phyloP scores from a whole-genome alignment of 2,329 filamentous ascomycete genomes.

The Xylariaceae sp. region DNA sequence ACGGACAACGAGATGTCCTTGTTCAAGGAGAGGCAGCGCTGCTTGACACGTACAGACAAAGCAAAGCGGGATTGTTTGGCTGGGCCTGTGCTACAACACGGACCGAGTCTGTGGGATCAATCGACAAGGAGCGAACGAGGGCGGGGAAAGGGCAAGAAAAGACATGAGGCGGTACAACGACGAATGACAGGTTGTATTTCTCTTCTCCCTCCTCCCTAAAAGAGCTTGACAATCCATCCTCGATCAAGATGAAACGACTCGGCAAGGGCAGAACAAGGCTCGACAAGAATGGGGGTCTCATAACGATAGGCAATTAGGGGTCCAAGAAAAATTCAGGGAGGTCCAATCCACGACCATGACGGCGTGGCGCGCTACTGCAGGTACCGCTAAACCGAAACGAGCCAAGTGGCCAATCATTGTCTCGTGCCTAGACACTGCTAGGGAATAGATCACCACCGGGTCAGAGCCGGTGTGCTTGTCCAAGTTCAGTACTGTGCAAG shows the following conservation, averaged over 20 bases:
- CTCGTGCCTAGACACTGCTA: not conserved
- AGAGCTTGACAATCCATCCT: slow-evolving; percentile 4
- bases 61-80: not conserved
- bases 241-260: slow-evolving; percentile 12
- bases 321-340: not conserved
- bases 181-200: too few species aligned
- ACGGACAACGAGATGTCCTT: not conserved
- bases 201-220: too few species aligned
- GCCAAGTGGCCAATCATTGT: not conserved
- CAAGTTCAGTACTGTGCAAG: too few species aligned
- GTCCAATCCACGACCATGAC: not conserved
- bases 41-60: too few species aligned
- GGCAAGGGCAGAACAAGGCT: slow-evolving; percentile 2
- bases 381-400: slow-evolving; percentile 5
- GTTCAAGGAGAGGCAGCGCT: not conserved
- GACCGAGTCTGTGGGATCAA: slow-evolving; percentile 12
- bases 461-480: too few species aligned
- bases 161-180: too few species aligned
- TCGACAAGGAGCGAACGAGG: slow-evolving; percentile 1
- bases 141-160: slow-evolving; percentile 6
- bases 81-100: slow-evolving; percentile 8
- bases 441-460: not conserved
- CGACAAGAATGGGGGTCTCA: not conserved
- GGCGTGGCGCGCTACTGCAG: slow-evolving; percentile 14
- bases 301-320: too few species aligned